Percentiles rank a stretch among this genome's conserved stretches.
Conservation (phyloP, 2,329 filamentous ascomycete genomes). For the Aspergillus oerlinghausenensis region DNA sequence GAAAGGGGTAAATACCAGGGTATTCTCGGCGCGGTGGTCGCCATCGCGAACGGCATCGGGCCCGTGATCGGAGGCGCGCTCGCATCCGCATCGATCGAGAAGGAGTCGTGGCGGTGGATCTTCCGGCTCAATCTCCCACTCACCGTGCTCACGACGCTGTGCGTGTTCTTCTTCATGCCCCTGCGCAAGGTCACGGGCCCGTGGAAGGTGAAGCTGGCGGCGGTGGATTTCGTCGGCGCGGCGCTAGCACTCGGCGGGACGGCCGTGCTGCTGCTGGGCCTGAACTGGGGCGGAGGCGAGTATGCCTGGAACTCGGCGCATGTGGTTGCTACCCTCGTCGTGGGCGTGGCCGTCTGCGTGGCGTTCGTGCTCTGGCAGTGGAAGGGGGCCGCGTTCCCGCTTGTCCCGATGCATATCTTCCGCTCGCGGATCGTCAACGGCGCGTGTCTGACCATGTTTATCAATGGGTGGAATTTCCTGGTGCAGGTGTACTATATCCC, state of each 20-base stretch:
- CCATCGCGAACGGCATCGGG: conserved; percentile 52
- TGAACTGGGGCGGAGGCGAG: conserved; percentile 58
- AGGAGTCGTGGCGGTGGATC: conserved; percentile 51
- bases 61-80: conserved; percentile 52
- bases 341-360: conserved; percentile 39
- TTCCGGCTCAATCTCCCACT: conserved; percentile 53
- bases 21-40: conserved; percentile 46
- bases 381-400: conserved; percentile 26
- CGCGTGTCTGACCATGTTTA: conserved; percentile 53
- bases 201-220: conserved; percentile 49
- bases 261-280: conserved; percentile 45
- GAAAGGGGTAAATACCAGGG: conserved; percentile 61
- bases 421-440: conserved; percentile 51
- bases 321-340: conserved; percentile 51
- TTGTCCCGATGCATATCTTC: conserved; percentile 49
- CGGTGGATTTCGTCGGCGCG: conserved; percentile 50
- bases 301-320: conserved; percentile 54
- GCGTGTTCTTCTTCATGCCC: conserved; percentile 54
- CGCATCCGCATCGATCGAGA: conserved; percentile 35
- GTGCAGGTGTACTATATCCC: conserved; percentile 60
- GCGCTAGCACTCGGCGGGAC: conserved; percentile 44
- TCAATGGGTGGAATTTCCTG: conserved; percentile 58
- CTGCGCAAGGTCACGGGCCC: conserved; percentile 51
- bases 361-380: conserved; percentile 32
- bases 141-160: conserved; percentile 44